Conservation (phyloP, 306 rosid species). For the Morella rubra region DNA sequence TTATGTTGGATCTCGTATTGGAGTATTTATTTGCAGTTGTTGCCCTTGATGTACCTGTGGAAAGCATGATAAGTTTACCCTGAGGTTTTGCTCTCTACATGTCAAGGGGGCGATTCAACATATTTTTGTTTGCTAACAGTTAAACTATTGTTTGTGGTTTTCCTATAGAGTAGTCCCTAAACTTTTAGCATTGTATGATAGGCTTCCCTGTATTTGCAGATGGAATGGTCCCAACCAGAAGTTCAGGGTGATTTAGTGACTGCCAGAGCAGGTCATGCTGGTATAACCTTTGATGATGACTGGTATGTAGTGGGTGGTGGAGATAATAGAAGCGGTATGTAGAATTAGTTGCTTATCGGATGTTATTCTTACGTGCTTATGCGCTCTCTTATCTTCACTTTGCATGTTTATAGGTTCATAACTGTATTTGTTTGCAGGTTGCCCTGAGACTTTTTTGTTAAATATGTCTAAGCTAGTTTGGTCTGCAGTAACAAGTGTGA, state of each 20-base stretch:
- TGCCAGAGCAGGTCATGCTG: slow-evolving; percentile 97
- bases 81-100: background rate
- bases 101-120: background rate
- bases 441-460: slow-evolving; percentile 79
- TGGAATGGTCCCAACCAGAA: slow-evolving; percentile 98
- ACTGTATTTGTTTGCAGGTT: slow-evolving; percentile 53
- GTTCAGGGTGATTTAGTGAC: slow-evolving; percentile 74
- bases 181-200: slow-evolving; percentile 29
- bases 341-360: slow-evolving; percentile 13
- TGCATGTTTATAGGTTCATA: slow-evolving; percentile 18
- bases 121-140: background rate
- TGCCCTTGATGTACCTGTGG: background rate
- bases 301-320: slow-evolving; percentile 99
- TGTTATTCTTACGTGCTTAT: slow-evolving; percentile 12
- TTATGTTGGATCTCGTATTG: background rate
- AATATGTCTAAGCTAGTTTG: slow-evolving; percentile 92
- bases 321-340: slow-evolving; percentile 82
- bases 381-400: background rate
- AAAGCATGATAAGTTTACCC: background rate
- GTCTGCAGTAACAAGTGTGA: slow-evolving; percentile 73
- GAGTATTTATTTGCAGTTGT: background rate
- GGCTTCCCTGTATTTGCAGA: slow-evolving; percentile 43
- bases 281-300: slow-evolving; percentile 65
- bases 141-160: slow-evolving; percentile 1
- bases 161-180: background rate